These are phyloP conservation scores for Endoconidiophora polonica DNA, from an alignment of 2,329 filamentous ascomycete genomes.

Conservation along the genomic window DNA sequence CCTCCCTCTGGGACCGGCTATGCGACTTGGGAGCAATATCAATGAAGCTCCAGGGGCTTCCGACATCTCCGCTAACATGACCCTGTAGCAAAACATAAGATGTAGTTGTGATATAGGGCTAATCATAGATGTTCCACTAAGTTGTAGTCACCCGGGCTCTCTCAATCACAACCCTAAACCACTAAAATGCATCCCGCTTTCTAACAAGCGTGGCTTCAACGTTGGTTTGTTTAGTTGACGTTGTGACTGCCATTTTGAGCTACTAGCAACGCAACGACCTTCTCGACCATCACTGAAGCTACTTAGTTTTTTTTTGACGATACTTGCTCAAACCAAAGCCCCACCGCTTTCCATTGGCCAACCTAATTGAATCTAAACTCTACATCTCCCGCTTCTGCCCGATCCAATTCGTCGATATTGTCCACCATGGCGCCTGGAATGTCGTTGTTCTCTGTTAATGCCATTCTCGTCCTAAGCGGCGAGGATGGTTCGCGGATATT, in stretches of 20 bases:
- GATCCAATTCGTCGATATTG: not conserved
- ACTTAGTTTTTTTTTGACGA: not conserved
- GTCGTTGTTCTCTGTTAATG: slow-evolving; percentile 61
- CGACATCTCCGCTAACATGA: no score
- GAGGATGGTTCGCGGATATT: slow-evolving; percentile 87
- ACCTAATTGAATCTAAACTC: not conserved
- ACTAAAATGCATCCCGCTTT: not conserved
- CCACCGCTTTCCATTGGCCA: not conserved
- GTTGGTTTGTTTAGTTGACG: not conserved
- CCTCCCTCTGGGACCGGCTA: no score
- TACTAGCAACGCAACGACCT: not conserved
- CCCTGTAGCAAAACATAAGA: no score
- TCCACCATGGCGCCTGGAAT: slow-evolving; percentile 52
- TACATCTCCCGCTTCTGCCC: not conserved
- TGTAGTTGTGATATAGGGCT: no score
- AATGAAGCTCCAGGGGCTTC: no score
- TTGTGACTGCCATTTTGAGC: not conserved
- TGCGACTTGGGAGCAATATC: no score
- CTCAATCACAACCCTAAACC: not conserved
- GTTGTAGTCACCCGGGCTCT: not conserved
- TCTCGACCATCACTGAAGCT: not conserved
- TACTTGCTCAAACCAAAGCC: not conserved
- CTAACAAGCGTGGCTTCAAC: slow-evolving; percentile 1
- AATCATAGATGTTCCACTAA: no score
- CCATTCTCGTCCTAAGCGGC: slow-evolving; percentile 60